A percentile compares a stretch with the other conserved stretches of the same genome.
phyloP scores from a whole-genome alignment of 371 early-diverging fungal species.

The Mucor plumbeus region DNA sequence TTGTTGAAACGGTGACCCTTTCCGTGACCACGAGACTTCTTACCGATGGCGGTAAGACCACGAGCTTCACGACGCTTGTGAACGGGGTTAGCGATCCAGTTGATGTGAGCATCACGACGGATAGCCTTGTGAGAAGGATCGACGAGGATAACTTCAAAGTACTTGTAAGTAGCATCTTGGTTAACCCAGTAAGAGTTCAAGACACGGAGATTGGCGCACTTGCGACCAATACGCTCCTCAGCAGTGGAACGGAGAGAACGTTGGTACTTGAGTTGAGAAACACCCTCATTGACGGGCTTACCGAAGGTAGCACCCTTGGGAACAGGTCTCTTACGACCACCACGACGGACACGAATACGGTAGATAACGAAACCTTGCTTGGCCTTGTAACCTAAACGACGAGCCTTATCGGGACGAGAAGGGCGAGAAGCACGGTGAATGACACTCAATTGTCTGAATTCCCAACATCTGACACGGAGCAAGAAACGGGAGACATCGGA shows the following conservation, averaged over 20 bases:
- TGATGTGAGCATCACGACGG: constrained; percentile 97
- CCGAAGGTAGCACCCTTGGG: constrained; percentile 98
- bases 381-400: constrained; percentile 98
- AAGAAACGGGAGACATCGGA: constrained; percentile 98
- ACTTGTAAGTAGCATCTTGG: constrained; percentile 98
- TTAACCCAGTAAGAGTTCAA: constrained; percentile 99
- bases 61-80: constrained; percentile 99
- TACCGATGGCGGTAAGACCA: constrained; percentile 96
- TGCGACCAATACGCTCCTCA: constrained; percentile 97
- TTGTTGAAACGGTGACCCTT: constrained; percentile 99
- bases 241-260: constrained; percentile 93
- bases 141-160: constrained; percentile 98
- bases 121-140: constrained; percentile 97
- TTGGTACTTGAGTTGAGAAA: constrained; percentile 96
- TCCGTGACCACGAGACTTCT: constrained; percentile 97
- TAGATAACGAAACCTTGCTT: constrained; percentile 99
- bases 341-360: constrained; percentile 98
- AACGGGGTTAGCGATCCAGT: constrained; percentile 98
- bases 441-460: constrained; percentile 91
- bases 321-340: constrained; percentile 95
- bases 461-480: constrained; percentile 98
- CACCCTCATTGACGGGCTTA: constrained; percentile 98
- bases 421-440: constrained; percentile 98
- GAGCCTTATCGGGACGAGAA: constrained; percentile 98
- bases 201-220: constrained; percentile 94